Conservation (phyloP, 768 basidiomycete species). For the Candolleomyces aberdarensis region DNA sequence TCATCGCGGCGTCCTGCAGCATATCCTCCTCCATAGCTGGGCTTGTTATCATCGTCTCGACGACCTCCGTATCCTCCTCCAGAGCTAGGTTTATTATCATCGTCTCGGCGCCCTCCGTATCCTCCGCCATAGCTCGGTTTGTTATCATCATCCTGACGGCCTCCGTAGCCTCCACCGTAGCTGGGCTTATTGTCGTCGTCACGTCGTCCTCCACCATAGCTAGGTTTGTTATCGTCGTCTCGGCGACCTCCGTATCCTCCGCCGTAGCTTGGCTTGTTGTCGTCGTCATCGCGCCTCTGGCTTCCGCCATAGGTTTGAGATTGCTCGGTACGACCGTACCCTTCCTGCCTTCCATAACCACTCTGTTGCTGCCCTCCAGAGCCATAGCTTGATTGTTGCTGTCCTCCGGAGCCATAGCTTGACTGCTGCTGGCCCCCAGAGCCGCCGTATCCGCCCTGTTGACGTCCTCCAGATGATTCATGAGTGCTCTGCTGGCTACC, state of each 20-base stretch:
- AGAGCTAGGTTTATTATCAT: constrained; percentile 8
- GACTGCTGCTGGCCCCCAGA: not conserved
- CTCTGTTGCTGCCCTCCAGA: not conserved
- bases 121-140: not conserved
- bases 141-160: not conserved
- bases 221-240: not conserved
- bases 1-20: constrained; percentile 1
- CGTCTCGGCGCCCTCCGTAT: not conserved
- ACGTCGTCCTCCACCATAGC: not conserved
- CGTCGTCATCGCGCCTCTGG: not conserved
- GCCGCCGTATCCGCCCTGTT: not conserved
- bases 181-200: constrained; percentile 6
- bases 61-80: constrained; percentile 9
- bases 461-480: not conserved
- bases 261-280: constrained; percentile 2
- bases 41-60: constrained; percentile 6
- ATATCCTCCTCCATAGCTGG: constrained; percentile 9
- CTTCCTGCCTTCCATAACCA: not conserved
- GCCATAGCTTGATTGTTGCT: not conserved
- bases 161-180: not conserved
- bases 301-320: constrained; percentile 1
- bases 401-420: not conserved
- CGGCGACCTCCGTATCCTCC: not conserved
- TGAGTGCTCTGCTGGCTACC: not conserved
- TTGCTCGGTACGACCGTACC: not conserved